Base-by-base conservation (phyloP, 2,329 filamentous ascomycete species). In the Pezicula neosporulosa region DNA sequence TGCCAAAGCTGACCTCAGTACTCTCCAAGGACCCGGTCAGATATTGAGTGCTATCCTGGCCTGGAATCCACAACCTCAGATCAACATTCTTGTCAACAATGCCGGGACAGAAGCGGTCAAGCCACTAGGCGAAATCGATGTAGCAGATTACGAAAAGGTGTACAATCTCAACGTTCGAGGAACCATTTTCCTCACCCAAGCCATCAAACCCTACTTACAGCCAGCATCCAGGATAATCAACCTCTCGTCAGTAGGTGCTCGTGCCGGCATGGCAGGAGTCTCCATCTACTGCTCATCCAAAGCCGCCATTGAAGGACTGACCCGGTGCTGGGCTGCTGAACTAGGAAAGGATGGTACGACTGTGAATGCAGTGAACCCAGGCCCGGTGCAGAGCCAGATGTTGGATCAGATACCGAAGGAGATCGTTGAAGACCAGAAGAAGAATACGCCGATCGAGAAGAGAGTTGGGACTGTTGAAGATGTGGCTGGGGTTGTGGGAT, bases 31-130 rank as follows among this genome's bases (percentile, higher is more conserved):
- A 3, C 81, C 83, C 2, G 71, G 75, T 6, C 69, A 77, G 33
- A 76, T 89, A 48, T 66, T 90, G 56, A 68, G 74, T 8, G 73
- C 76, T 0, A 77, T 81, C 2, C 75, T 78, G 56, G 2, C 38
- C 13, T 51, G 47, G 47, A 8, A 7, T 3, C 9, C 28, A 12
- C 28, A 30, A 7, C 28, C 28, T 9, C 7, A 8, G 28, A 77
- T 95, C 62, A 88, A 94, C 70, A 89, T 94, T 52, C 75, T 95
- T 51, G 75, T 95, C 74, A 93, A 95, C 78, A 94, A 94, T 68
- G 90, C 90, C 19, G 90, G 89, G 50, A 39, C 44, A 7, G 55
- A 53, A 24, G 12, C 51, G 12, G 48, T 53, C 27, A 55, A 56
- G 24, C 33, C 43, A 4, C 59, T 78, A 0, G 58, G 55, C 3